These are phyloP conservation scores for Boletus eberwhitei DNA, from an alignment of 768 basidiomycete species.

Conservation along the genomic window DNA sequence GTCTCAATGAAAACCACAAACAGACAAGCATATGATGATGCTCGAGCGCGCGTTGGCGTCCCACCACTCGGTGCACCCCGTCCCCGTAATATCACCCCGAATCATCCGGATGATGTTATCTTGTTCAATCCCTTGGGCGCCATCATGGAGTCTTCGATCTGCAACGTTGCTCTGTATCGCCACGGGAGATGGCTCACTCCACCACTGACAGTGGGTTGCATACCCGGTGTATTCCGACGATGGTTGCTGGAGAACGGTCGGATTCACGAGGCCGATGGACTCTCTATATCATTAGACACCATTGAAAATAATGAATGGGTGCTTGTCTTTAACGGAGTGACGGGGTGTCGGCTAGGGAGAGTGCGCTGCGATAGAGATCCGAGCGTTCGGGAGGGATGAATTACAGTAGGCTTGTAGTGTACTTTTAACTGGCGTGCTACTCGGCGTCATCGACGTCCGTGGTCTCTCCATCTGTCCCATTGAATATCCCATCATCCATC, in stretches of 20 bases:
- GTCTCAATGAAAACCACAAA: conserved; percentile 66
- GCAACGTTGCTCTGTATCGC: conserved; percentile 69
- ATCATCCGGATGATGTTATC: conserved; percentile 52
- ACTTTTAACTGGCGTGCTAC: conserved; percentile 14
- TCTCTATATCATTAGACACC: conserved; percentile 39
- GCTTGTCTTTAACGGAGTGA: conserved; percentile 69
- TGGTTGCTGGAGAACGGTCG: conserved; percentile 62
- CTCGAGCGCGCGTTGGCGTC: conserved; percentile 55
- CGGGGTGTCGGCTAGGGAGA: conserved; percentile 60
- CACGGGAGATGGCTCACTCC: conserved; percentile 64
- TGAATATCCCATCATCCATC: conserved; percentile 81
- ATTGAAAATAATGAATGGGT: conserved; percentile 59
- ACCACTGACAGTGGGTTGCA: conserved; percentile 54
- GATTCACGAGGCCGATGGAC: conserved; percentile 49
- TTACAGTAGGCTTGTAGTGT: conserved; percentile 4
- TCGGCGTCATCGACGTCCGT: conserved; percentile 40
- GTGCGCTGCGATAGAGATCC: conserved; percentile 2
- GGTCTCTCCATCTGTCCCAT: conserved; percentile 40
- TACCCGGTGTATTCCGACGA: conserved; percentile 67
- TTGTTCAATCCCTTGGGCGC: conserved; percentile 50
- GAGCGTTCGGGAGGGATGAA: not conserved
- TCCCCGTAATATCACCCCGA: not conserved
- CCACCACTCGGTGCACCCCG: conserved; percentile 27
- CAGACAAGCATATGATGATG: conserved; percentile 56
- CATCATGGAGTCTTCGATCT: conserved; percentile 66